Evolutionary conservation across 2,329 filamentous ascomycete species (phyloP), one percentile per base, ranked within the genome.

Genomic region (Seiridium unicorne): DNA sequence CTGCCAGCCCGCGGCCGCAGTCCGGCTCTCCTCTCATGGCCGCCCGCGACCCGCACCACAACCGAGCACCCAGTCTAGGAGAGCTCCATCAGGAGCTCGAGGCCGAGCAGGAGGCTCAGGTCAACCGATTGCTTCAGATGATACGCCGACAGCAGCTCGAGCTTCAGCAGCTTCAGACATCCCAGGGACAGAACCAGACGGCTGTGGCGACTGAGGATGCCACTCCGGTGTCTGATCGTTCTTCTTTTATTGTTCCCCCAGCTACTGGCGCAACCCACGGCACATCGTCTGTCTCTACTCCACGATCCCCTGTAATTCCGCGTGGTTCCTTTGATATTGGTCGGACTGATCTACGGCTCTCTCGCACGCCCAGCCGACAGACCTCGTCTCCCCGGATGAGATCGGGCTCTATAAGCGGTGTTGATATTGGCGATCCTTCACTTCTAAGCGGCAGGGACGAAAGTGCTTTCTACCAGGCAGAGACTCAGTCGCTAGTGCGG

Each of bases 71-170:
- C 2, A 92, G 89, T 70, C 74, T 93, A 63, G 90, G 90, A 18
- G 89, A 92, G 73, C 83, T 93, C 47, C 89, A 93, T 66, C 90
- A 93, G 70, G 89, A 92, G 74, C 80, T 93, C 1, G 90, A 93
- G 73, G 89, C 87, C 57, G 90, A 93, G 75, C 89, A 92, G 71
- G 90, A 93, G 70, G 88, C 86, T 32, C 89, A 92, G 74, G 90
- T 93, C 64, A 93, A 93, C 70, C 87, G 91, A 9, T 83, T 94
- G 2, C 80, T 94, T 49, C 84, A 85, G 61, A 89, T 92, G 85
- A 93, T 94, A 68, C 84, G 89, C 59, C 81, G 87, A 57, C 89
- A 93, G 69, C 91, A 93, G 70, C 78, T 89, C 47, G 89, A 92
- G 66, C 83, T 91, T 36, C 81, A 85, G 62, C 81, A 85, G 53